phyloP scores from a whole-genome alignment of 805 yeast species.

The Brettanomyces bruxellensis region DNA sequence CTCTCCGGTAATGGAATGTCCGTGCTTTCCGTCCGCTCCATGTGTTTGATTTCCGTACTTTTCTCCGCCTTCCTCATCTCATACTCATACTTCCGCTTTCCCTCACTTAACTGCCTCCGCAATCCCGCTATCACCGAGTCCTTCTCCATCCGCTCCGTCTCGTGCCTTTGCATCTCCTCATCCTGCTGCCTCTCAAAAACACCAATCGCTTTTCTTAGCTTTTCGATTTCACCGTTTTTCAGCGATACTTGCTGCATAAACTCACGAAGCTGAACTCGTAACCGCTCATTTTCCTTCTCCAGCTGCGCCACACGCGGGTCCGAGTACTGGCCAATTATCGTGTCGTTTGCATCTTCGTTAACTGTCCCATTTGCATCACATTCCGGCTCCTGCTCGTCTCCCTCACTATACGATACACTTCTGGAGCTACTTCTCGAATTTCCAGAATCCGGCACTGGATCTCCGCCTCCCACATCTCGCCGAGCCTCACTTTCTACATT shows the following conservation, averaged over 20 bases:
- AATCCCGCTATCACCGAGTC: not conserved
- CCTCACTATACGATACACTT: too few species aligned
- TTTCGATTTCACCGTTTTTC: not conserved
- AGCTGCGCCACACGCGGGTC: not conserved
- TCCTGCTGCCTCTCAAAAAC: not conserved
- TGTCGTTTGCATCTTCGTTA: not conserved
- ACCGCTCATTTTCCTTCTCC: not conserved
- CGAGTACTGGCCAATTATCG: not conserved
- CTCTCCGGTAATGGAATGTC: not conserved
- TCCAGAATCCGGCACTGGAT: too few species aligned
- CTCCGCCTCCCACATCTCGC: too few species aligned
- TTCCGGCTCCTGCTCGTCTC: too few species aligned
- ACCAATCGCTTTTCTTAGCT: not conserved
- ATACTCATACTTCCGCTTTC: too few species aligned
- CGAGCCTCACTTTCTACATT: not conserved
- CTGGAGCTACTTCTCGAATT: too few species aligned
- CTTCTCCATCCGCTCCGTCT: not conserved
- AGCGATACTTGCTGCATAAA: not conserved
- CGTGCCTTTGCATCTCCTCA: slow-evolving; percentile 1
- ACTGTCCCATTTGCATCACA: not conserved
- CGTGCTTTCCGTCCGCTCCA: too few species aligned
- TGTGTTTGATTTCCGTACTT: not conserved
- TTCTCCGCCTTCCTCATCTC: too few species aligned
- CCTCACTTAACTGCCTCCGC: too few species aligned
- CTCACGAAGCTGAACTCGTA: not conserved